These are phyloP conservation scores for Seiridium cupressi DNA, from an alignment of 2,329 filamentous ascomycete species.

Conservation along the genomic window DNA sequence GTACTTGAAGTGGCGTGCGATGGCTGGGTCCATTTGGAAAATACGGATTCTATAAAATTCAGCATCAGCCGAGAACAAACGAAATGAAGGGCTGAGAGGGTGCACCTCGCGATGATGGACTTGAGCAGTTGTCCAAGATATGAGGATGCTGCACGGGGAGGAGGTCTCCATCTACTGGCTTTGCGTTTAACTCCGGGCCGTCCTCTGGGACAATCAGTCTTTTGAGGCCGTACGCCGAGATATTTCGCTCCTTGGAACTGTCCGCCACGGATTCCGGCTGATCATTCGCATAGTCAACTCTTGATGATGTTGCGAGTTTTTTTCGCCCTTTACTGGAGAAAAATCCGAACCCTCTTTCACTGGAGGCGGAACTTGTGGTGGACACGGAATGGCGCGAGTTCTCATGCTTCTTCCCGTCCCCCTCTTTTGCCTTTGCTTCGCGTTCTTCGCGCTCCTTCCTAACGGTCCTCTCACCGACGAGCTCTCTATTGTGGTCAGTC, in stretches of 20 bases:
- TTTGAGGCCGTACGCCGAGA: slow-evolving; percentile 22
- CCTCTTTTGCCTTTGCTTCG: slow-evolving; percentile 26
- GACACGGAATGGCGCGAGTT: slow-evolving; percentile 35
- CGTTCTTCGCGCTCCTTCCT: slow-evolving; percentile 45
- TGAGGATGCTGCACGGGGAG: slow-evolving; percentile 18
- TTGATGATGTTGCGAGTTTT: slow-evolving; percentile 24
- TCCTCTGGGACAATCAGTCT: slow-evolving; percentile 20
- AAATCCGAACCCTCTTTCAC: slow-evolving; percentile 38
- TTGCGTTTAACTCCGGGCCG: slow-evolving; percentile 16
- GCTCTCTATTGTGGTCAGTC: slow-evolving; percentile 53
- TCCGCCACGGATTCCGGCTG: slow-evolving; percentile 5
- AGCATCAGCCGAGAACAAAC: not conserved
- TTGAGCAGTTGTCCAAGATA: slow-evolving; percentile 17
- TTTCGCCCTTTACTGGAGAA: slow-evolving; percentile 39
- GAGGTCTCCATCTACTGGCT: slow-evolving; percentile 13
- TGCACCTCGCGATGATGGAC: slow-evolving; percentile 34
- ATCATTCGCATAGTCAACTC: slow-evolving; percentile 10
- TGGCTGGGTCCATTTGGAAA: slow-evolving; percentile 42
- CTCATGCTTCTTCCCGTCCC: slow-evolving; percentile 27
- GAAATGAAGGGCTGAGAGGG: not conserved
- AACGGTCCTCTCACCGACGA: slow-evolving; percentile 50
- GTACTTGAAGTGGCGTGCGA: slow-evolving; percentile 29
- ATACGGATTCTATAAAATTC: slow-evolving; percentile 35
- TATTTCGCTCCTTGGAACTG: slow-evolving; percentile 14
- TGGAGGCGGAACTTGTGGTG: slow-evolving; percentile 41